Evolutionary conservation across 2,329 filamentous ascomycete genomes (phyloP), one percentile per base, ranked within the genome.

Genomic region (Botrytis deweyae): DNA sequence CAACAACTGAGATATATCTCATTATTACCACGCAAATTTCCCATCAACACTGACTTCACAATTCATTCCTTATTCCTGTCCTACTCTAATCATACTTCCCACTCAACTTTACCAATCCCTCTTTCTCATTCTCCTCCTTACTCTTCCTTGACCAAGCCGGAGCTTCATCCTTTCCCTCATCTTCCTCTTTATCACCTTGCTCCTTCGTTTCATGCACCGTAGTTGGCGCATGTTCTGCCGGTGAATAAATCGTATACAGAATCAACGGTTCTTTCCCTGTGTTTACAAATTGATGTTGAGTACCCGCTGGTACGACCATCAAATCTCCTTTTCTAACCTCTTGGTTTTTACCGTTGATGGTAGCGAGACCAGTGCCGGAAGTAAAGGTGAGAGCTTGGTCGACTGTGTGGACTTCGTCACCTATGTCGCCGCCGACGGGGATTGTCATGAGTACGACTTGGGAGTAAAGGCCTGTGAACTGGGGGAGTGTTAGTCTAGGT

Each of bases 381-480:
- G 88, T 91, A 81, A 91, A 91, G 20, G 90, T 88, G 20, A 92
- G 83, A 72, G 89, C 87, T 77, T 91, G 89, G 76, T 91, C 89
- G 55, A 91, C 89, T 0, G 87, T 87, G 79, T 91, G 89, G 74
- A 90, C 89, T 82, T 91, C 89, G 70, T 91, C 89, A n/a, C 89
- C 88, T 77, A 91, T 91, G 44, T 91, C 89, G 3, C 89, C 89
- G 22, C 85, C 86, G 0, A 89, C 87, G 0, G 89, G 89, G 0
- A 91, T 85, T 62, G 88, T 89, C 89, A 91, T 91, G 0, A 89
- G 84, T 0, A 91, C 89, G 14, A 91, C 81, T 80, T 91, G 89
- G 18, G 85, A 86, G 80, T 90, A 91, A 10, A 91, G 81, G 0
- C 89, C 89, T 2, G 89, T 91, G 81, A 87, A 89, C 71, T 68